Percentiles rank a stretch among this genome's conserved stretches.
Evolutionary conservation across 257 asterid genomes (phyloP).

Genomic region (Nicotiana obtusifolia): DNA sequence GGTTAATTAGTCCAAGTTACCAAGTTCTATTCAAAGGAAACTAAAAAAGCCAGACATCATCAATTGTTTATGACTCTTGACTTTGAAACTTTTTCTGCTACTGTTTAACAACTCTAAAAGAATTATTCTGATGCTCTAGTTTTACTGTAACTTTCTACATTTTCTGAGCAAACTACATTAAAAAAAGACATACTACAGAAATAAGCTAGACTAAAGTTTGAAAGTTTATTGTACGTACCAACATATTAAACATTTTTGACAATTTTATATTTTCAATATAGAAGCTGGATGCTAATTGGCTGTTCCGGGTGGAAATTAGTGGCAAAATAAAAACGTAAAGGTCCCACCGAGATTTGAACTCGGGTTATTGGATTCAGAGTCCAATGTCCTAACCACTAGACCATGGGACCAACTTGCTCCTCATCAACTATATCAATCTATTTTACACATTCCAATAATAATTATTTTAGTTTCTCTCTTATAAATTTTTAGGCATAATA

Average conservation of each 20-base stretch:
- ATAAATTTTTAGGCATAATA: no score
- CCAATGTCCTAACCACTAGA: slow-evolving; percentile 93
- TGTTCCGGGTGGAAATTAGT: no score
- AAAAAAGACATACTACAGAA: not conserved
- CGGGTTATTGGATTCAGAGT: slow-evolving; percentile 98
- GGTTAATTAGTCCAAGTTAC: slow-evolving; percentile 4
- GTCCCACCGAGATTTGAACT: slow-evolving; percentile 96
- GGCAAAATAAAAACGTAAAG: slow-evolving; percentile 10
- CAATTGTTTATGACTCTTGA: slow-evolving; percentile 15
- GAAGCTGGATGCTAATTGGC: no score
- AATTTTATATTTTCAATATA: not conserved
- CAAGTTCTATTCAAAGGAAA: not conserved
- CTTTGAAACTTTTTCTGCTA: not conserved
- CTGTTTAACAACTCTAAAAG: not conserved
- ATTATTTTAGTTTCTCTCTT: no score
- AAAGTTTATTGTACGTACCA: not conserved
- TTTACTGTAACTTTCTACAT: not conserved
- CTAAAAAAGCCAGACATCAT: not conserved
- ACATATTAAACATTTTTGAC: not conserved
- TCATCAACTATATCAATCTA: no score
- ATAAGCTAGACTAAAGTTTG: not conserved
- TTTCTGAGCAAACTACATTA: not conserved
- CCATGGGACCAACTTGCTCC: slow-evolving; percentile 50
- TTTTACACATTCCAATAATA: no score
- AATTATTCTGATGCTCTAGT: not conserved